Evolutionary conservation across 768 basidiomycete genomes (phyloP).

Genomic region (Hygrophorus russula): DNA sequence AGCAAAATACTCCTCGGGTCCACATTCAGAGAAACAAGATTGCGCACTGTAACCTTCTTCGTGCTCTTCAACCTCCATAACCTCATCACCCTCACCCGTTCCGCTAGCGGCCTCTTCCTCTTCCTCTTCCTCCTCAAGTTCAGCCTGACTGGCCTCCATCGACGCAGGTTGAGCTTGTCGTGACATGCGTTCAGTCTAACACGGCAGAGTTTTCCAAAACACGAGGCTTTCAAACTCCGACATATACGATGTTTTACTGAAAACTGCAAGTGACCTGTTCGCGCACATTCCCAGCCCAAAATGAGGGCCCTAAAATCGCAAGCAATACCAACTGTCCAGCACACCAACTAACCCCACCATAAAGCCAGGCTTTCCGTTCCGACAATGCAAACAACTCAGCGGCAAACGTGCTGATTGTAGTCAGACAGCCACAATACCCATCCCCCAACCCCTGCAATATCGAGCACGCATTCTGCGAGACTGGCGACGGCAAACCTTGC

Average conservation of each 20-base stretch:
- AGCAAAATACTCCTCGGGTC: conserved; percentile 12
- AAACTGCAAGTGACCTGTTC: conserved; percentile 43
- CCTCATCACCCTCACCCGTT: conserved; percentile 56
- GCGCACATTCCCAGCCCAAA: conserved; percentile 32
- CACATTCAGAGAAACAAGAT: conserved; percentile 3
- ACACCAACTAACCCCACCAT: conserved; percentile 58
- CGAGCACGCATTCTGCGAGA: conserved; percentile 48
- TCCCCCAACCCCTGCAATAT: conserved; percentile 76
- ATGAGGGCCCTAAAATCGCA: conserved; percentile 59
- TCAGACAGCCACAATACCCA: conserved; percentile 93
- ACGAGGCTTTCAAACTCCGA: conserved; percentile 10
- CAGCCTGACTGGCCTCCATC: conserved; percentile 34
- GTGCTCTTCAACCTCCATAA: conserved; percentile 75
- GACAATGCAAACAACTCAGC: conserved; percentile 60
- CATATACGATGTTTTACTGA: conserved; percentile 6
- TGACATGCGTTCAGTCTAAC: conserved; percentile 23
- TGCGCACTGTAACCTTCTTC: conserved; percentile 70
- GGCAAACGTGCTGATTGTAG: conserved; percentile 88
- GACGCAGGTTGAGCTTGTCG: conserved; percentile 24
- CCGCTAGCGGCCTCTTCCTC: conserved; percentile 56
- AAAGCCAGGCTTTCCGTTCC: conserved; percentile 49
- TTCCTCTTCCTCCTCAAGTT: conserved; percentile 55
- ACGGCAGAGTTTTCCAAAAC: conserved; percentile 13
- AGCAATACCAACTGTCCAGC: conserved; percentile 61
- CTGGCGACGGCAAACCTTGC: conserved; percentile 38